Percentiles rank a stretch among this genome's conserved stretches.
Evolutionary conservation across 345 rosid species (phyloP).

Genomic region (Linum lewisii): DNA sequence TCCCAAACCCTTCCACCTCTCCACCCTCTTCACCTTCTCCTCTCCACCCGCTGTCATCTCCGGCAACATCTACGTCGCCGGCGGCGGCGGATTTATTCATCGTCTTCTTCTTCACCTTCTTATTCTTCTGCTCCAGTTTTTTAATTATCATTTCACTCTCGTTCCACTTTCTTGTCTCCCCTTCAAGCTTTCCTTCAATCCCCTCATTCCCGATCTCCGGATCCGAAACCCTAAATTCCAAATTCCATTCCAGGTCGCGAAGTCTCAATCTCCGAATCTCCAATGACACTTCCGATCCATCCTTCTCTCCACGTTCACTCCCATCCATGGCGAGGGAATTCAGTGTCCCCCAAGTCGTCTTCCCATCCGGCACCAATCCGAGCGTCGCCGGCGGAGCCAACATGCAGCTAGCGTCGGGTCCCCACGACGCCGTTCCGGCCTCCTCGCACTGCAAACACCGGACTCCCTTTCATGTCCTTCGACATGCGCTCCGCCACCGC

Average conservation of each 20-base stretch:
- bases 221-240: background rate
- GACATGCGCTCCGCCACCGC: slow-evolving; percentile 66
- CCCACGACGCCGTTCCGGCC: slow-evolving; percentile 78
- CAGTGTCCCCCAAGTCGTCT: slow-evolving; percentile 37
- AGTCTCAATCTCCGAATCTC: background rate
- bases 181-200: background rate
- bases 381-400: slow-evolving; percentile 21
- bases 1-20: too few species aligned
- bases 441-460: slow-evolving; percentile 46
- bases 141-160: too few species aligned
- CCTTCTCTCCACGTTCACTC: background rate
- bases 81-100: too few species aligned
- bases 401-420: slow-evolving; percentile 66
- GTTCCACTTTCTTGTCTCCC: too few species aligned
- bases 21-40: too few species aligned
- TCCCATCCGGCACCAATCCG: slow-evolving; percentile 63
- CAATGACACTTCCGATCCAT: background rate
- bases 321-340: slow-evolving; percentile 87
- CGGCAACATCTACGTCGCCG: too few species aligned
- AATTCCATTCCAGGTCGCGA: too few species aligned
- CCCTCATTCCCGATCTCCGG: background rate
- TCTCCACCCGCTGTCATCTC: too few species aligned
- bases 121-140: too few species aligned
- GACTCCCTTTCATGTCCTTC: slow-evolving; percentile 91
- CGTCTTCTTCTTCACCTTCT: too few species aligned